Evolutionary conservation across 768 basidiomycete species (phyloP), one percentile per base, ranked within the genome.

Genomic region (Mycena rebaudengoi): DNA sequence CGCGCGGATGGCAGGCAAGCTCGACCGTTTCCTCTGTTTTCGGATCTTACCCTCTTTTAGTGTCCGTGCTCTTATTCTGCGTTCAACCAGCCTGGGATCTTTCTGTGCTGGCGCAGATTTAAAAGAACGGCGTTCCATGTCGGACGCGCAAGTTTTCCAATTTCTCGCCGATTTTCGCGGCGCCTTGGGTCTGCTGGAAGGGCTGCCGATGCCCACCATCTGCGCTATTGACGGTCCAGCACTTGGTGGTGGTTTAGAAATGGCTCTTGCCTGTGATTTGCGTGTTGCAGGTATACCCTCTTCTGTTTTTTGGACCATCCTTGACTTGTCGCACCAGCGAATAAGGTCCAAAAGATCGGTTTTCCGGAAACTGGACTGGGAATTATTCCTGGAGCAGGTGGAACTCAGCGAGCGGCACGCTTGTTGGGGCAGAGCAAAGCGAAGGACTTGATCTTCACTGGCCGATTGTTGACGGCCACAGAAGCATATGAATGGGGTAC

Each of bases 21-120:
- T 50, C 12, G 18, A 59, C 51, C 33, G 33, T 41, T 33, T 21
- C 5, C 49, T 45, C 23, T 45, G 41, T 25, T 30, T 50, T 57
- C 37, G 49, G 26, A 40, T 51, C 55, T 52, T 60, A 44, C 32
- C 23, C 33, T 20, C 32, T 62, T 40, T 37, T 65, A 94, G 91
- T 59, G 82, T 90, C 53, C 90, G 95, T 59, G 87, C 91, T 0
- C 84, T 98, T 62, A 88, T 98, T 56, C 74, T 98, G n/a, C 86
- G 90, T 54, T 96, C 96, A 7, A 85, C 92, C 1, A 85, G 88
- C 0, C 68, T 82, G n/a, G 89, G 88, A 23, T 83, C 92, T 3
- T 98, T 98, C 78, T 98, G 96, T 73, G 90, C 96, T 16, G 96
- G 96, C 12, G 96, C 96, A 8, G 96, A 98, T 75, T 86, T 98